Evolutionary conservation across 2,329 filamentous ascomycete species (phyloP).

Genomic region (Neopestalotiopsis sp.): DNA sequence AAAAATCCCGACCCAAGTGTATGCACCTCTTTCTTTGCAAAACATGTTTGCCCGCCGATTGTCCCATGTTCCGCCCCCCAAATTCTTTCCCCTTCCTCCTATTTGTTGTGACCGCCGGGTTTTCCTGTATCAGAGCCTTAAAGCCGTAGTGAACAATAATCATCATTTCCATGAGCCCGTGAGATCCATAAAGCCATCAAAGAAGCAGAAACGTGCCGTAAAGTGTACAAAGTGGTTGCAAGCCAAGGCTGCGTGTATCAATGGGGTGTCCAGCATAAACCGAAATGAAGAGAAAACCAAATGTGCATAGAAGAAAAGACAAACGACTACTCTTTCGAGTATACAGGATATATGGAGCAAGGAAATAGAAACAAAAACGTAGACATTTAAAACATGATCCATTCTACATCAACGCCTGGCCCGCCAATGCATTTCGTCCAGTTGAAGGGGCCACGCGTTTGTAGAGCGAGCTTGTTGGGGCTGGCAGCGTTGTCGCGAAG

Average conservation of each 20-base stretch:
- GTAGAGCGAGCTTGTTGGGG: conserved; percentile 42
- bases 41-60: not conserved
- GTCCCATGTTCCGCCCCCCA: not conserved
- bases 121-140: not conserved
- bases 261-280: not conserved
- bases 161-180: conserved; percentile 2
- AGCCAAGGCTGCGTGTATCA: not conserved
- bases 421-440: conserved; percentile 65
- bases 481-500: conserved; percentile 43
- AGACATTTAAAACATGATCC: conserved; percentile 66
- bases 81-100: not conserved
- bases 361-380: not conserved
- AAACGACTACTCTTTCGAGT: not conserved
- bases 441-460: conserved; percentile 57
- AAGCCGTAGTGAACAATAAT: not conserved
- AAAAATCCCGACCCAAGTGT: not conserved
- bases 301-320: not conserved
- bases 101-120: not conserved
- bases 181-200: conserved; percentile 13
- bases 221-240: conserved; percentile 13
- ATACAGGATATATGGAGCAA: not conserved
- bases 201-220: conserved; percentile 13
- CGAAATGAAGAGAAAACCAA: not conserved
- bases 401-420: conserved; percentile 63
- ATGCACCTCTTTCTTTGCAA: not conserved